Evolutionary conservation across 139 green algal species (phyloP).

Genomic region (Picochlorum sp.): DNA sequence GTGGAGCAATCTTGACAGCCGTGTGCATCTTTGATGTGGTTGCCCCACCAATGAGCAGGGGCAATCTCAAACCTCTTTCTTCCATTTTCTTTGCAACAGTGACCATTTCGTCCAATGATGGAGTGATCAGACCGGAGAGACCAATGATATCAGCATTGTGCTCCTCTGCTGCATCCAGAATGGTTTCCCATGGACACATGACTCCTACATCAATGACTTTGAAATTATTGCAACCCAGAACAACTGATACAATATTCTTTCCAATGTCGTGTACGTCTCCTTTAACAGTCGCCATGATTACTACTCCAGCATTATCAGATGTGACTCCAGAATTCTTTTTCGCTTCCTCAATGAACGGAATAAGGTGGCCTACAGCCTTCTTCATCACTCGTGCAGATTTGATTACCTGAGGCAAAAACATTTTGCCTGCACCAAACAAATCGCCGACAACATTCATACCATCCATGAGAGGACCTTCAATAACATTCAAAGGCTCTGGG

Average conservation of each 20-base stretch:
- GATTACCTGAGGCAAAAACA: constrained; percentile 99
- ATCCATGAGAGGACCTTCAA: constrained; percentile 97
- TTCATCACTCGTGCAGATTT: constrained; percentile 99
- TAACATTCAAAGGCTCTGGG: constrained; percentile 78
- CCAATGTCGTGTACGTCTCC: constrained; percentile 99
- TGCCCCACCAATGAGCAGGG: constrained; percentile 92
- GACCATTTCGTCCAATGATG: constrained; percentile 96
- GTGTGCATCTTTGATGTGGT: constrained; percentile 99
- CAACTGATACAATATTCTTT: constrained; percentile 98
- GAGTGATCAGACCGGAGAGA: constrained; percentile 95
- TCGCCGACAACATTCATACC: constrained; percentile 99
- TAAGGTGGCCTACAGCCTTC: constrained; percentile 90
- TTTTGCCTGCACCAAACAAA: constrained; percentile 96
- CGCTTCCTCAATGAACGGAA: constrained; percentile 98
- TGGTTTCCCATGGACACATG: constrained; percentile 93
- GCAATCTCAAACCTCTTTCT: constrained; percentile 75
- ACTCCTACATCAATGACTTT: constrained; percentile 95
- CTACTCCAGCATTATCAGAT: constrained; percentile 69
- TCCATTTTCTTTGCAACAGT: constrained; percentile 94
- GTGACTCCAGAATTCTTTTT: constrained; percentile 56
- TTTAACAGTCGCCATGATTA: constrained; percentile 98
- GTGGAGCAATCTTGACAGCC: constrained; percentile 92
- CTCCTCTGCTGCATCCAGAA: constrained; percentile 79
- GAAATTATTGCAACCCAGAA: constrained; percentile 99
- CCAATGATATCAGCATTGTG: constrained; percentile 94